Base-by-base conservation (phyloP, 257 asterid genomes). In the Nicotiana attenuata region DNA sequence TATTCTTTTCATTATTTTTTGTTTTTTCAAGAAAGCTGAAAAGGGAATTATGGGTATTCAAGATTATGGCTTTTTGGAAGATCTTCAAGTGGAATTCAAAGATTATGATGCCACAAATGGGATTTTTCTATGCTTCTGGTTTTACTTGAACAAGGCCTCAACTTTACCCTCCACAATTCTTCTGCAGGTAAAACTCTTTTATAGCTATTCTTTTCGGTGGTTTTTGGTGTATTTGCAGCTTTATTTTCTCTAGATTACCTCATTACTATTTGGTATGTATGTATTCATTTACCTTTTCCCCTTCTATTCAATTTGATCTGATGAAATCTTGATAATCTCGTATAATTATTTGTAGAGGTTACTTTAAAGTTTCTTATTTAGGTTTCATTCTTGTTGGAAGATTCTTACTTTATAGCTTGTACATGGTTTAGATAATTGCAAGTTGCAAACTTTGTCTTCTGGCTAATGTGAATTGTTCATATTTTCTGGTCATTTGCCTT, bases 81-180 rank as follows among this genome's bases (percentile, higher is more conserved):
- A 94, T 88, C 86, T 93, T 76, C 85, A 84, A 77, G 90, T 94
- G 80, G 95, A 89, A 89, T 81, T 93, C 35, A 59, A 85, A 85
- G 85, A 78, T 65, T 64, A 15, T 61, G 89, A 80, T 68, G 85
- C 61, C 52, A 89, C 22, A 65, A 86, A 91, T 80, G 91, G 91
- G 81, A 87, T 92, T 59, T 81, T 89, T 80, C 73, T 93, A 20
- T 92, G 92, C 87, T 93, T 94, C 86, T 94, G 97, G 98, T 87
- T 94, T 85, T 93, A 89, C 91, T 92, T 91, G 82, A 85, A 85
- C 56, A 80, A 65, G 22, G 83, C 87, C 82, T 83, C 87, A 87
- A 80, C 89, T 82, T 85, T 84, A 53, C 96, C 97, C 16, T 84
- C 89, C 61, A 84, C 81, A 81, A 85, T 94, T 87, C 92, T 94